Base-by-base conservation (phyloP, 495 filamentous ascomycete genomes). In the Copromyces sp. region DNA sequence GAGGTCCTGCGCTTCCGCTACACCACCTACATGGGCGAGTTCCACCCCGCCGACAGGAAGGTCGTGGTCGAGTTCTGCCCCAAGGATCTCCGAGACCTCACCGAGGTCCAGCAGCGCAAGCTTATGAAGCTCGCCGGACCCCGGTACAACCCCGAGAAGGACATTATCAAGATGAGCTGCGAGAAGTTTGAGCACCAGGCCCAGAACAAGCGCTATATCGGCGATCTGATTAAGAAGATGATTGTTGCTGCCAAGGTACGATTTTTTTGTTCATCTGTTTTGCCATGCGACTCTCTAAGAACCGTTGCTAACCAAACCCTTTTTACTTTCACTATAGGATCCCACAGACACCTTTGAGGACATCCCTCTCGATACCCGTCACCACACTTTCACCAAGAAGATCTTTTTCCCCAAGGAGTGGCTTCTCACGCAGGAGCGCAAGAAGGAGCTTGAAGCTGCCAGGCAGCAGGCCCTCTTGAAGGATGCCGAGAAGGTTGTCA, bases 191-290 rank as follows among this genome's bases (percentile, higher is more conserved):
- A 90, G 78, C 90, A 92, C 42, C 90, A 91, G 75, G 94, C 94
- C 14, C 95, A 98, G 84, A 99, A 99, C 84, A 99, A 98, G 84
- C 90, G 94, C 8, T 97, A 94, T 77, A 86, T 99, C 39, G 91
- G 89, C 47, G 93, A 97, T 74, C 68, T 91, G 40, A 87, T 99
- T 71, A 84, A 90, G 40, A 87, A 84, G 24, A 82, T 99, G 76
- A 82, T 99, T 44, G 82, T 81, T 16, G 90, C 94, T 80, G 93
- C 93, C 47, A 92, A 90, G 85, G 89, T 90, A 84, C 68, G 78
- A 2, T 20, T 29, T 12, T 74, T 8, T n/a, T 35, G 32, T 9
- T 44, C 12, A 20, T 61, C 70, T 3, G 45, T 69, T 42, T 65
- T 37, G 39, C 12, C 24, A 65, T 65, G 29, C 47, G 6, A 16